A percentile compares a stretch with the other conserved stretches of the same genome.
phyloP scores from a whole-genome alignment of 805 yeast genomes.

The Starmerella khaoyaiensis region DNA sequence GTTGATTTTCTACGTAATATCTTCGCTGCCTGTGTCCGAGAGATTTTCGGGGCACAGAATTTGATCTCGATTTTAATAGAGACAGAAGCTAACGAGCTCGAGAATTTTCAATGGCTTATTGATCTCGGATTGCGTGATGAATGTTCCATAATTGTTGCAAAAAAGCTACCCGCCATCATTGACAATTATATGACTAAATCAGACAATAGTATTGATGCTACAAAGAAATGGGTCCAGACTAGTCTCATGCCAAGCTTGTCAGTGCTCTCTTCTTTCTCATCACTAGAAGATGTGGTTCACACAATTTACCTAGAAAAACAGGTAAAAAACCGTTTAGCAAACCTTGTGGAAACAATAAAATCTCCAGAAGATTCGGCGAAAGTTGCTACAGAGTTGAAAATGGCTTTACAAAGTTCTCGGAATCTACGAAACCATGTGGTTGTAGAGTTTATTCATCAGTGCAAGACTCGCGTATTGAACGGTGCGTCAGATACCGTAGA shows the following conservation, averaged over 20 bases:
- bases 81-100: background rate
- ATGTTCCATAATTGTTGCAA: conserved; percentile 17
- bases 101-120: conserved; percentile 3
- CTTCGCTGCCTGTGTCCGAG: conserved; percentile 20
- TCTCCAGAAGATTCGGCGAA: conserved; percentile 35
- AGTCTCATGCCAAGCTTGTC: conserved; percentile 1
- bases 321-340: background rate
- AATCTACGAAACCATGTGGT: conserved; percentile 43
- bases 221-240: conserved; percentile 7
- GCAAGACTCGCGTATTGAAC: conserved; percentile 44
- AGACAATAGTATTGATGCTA: background rate
- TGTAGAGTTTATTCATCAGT: conserved; percentile 35
- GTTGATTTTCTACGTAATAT: conserved; percentile 1
- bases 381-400: conserved; percentile 47
- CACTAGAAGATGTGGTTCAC: no score
- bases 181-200: conserved; percentile 14
- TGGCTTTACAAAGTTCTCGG: conserved; percentile 34
- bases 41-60: conserved; percentile 6
- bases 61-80: conserved; percentile 8
- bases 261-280: conserved; percentile 1
- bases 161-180: conserved; percentile 14
- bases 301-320: no score
- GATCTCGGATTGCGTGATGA: conserved; percentile 21
- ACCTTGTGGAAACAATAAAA: background rate
- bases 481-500: conserved; percentile 72